phyloP scores from a whole-genome alignment of 2,329 filamentous ascomycete genomes.

The Epichloe sibirici region DNA sequence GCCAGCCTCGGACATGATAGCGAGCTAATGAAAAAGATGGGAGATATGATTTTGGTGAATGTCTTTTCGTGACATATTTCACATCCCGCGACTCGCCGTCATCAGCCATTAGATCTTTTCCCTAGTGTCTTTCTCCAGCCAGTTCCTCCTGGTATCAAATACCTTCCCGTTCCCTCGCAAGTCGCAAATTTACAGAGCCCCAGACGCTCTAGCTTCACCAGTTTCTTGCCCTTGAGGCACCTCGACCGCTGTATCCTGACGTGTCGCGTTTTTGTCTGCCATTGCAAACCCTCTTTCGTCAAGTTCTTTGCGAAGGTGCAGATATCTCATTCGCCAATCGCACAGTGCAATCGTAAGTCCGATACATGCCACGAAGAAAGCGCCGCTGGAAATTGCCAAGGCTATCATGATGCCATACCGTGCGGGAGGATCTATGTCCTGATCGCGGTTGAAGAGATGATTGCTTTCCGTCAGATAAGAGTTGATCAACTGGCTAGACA shows the following conservation, averaged over 20 bases:
- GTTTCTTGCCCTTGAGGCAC: not conserved
- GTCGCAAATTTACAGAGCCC: conserved; percentile 1
- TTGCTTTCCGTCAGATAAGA: not conserved
- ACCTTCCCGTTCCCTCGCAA: not conserved
- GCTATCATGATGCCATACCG: conserved; percentile 8
- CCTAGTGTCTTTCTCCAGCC: not conserved
- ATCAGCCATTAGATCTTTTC: not conserved
- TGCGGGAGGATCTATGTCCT: conserved; percentile 2
- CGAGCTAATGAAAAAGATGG: not conserved
- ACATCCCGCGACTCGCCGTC: not conserved
- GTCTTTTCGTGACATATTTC: no score
- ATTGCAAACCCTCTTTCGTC: conserved; percentile 4
- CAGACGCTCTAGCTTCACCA: conserved; percentile 2
- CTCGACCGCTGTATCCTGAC: not conserved
- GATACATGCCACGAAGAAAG: conserved; percentile 7
- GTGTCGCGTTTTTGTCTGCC: not conserved
- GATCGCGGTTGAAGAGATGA: conserved; percentile 4
- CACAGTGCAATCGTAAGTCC: conserved; percentile 5
- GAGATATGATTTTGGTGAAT: not conserved
- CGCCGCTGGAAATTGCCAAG: conserved; percentile 7
- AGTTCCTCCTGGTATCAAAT: not conserved
- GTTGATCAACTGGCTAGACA: not conserved
- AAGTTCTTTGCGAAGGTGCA: conserved; percentile 5
- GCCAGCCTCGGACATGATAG: not conserved
- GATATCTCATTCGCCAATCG: conserved; percentile 8